These are phyloP conservation scores for Penicillium crustosum DNA, from an alignment of 2,329 filamentous ascomycete species.

Conservation along the genomic window DNA sequence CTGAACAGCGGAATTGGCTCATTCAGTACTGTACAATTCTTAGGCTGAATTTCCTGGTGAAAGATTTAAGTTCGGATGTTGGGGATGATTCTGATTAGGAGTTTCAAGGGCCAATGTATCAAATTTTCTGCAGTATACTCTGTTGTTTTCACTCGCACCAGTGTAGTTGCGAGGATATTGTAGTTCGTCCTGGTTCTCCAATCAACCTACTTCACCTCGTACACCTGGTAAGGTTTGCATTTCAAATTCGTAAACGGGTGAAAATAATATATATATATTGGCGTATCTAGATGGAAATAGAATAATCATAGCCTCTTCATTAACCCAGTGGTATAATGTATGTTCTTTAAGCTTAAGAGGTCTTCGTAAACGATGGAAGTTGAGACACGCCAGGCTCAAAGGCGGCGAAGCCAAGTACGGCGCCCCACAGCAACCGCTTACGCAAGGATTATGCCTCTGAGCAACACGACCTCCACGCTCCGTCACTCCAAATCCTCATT, in stretches of 20 bases:
- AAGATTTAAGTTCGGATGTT: not conserved
- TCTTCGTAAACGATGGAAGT: not conserved
- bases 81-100: not conserved
- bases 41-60: not conserved
- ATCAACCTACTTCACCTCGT: too few species aligned
- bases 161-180: not conserved
- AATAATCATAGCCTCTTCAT: not conserved
- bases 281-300: not conserved
- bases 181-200: not conserved
- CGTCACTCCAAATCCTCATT: not conserved
- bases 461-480: conserved; percentile 2
- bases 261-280: not conserved
- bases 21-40: not conserved
- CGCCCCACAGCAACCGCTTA: not conserved
- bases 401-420: not conserved
- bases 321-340: not conserved
- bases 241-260: too few species aligned
- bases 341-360: conserved; percentile 1
- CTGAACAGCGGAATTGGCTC: not conserved
- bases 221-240: too few species aligned
- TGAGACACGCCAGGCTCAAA: not conserved
- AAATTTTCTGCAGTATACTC: not conserved
- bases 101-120: not conserved
- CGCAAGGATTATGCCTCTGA: conserved; percentile 7
- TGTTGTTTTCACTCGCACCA: not conserved